A percentile compares a stretch with the other conserved stretches of the same genome.
Evolutionary conservation across 1,284 basidiomycete species (phyloP).

Genomic region (Tylopilus orsonianus): DNA sequence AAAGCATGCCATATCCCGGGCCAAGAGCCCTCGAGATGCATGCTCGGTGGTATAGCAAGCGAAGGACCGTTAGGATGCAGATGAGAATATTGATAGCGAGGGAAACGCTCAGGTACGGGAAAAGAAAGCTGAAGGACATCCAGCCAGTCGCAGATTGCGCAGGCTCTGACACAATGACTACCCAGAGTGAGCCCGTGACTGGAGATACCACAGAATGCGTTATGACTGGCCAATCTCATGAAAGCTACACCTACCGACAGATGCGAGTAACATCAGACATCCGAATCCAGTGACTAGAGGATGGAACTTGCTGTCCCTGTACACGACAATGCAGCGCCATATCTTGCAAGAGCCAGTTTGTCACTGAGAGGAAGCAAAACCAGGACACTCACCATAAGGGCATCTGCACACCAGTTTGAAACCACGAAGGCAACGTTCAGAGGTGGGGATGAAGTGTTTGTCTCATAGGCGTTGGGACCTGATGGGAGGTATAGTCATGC

Average conservation of each 20-base stretch:
- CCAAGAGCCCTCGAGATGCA: conserved; percentile 31
- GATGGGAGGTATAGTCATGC: background rate
- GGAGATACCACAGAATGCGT: background rate
- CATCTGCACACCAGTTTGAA: conserved; percentile 35
- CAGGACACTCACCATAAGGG: conserved; percentile 30
- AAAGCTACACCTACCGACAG: conserved; percentile 22
- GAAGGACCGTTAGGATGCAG: conserved; percentile 30
- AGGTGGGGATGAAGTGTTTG: conserved; percentile 23
- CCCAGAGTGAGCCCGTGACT: conserved; percentile 33
- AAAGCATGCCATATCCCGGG: conserved; percentile 28
- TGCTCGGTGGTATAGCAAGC: conserved; percentile 31
- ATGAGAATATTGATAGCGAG: conserved; percentile 34
- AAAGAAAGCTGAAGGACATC: conserved; percentile 34
- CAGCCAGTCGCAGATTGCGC: conserved; percentile 17
- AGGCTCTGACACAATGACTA: conserved; percentile 27
- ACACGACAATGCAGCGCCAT: conserved; percentile 37
- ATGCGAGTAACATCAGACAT: conserved; percentile 24
- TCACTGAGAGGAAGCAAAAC: background rate
- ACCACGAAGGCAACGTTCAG: conserved; percentile 32
- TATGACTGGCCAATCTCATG: background rate
- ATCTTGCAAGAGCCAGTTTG: conserved; percentile 23
- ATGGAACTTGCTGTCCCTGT: conserved; percentile 31
- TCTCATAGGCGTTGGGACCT: conserved; percentile 30
- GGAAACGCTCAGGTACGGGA: conserved; percentile 34
- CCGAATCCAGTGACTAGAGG: conserved; percentile 19